A percentile compares a stretch with the other conserved stretches of the same genome.
Evolutionary conservation across 2,329 filamentous ascomycete genomes (phyloP).

Genomic region (Thermoascus crustaceus): DNA sequence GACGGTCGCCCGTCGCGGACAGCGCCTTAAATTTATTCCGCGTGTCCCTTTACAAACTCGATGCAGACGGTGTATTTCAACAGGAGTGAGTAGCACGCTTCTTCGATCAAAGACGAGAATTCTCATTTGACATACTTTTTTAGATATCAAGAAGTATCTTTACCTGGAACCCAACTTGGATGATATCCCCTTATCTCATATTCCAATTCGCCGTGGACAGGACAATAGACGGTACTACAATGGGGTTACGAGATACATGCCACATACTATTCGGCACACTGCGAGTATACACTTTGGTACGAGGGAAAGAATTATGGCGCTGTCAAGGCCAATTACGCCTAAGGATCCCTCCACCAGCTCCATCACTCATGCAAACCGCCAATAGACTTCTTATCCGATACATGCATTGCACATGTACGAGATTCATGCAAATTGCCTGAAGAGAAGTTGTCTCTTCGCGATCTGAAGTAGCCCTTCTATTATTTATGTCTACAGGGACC

Average conservation of each 20-base stretch:
- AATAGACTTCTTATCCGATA: no score
- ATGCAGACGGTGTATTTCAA: constrained; percentile 9
- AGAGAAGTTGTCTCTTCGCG: no score
- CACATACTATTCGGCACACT: constrained; percentile 14
- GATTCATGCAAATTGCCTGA: no score
- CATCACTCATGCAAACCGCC: no score
- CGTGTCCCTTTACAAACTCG: constrained; percentile 6
- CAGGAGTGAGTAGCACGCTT: constrained; percentile 7
- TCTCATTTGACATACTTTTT: background rate
- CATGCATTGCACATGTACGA: no score
- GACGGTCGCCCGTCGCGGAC: background rate
- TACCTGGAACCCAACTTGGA: constrained; percentile 10
- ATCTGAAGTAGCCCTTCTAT: no score
- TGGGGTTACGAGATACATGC: constrained; percentile 13
- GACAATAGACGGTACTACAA: constrained; percentile 10
- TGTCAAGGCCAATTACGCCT: constrained; percentile 14
- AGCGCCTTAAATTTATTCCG: constrained; percentile 4
- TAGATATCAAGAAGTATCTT: constrained; percentile 14
- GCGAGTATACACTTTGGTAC: constrained; percentile 15
- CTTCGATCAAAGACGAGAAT: background rate
- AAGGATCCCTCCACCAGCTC: constrained; percentile 8
- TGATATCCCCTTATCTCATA: constrained; percentile 6
- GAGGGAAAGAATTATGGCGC: constrained; percentile 11
- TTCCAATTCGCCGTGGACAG: constrained; percentile 7
- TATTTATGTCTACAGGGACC: no score